A percentile compares a stretch with the other conserved stretches of the same genome.
Conservation (phyloP, 768 basidiomycete genomes). For the Pisolithus marmoratus region DNA sequence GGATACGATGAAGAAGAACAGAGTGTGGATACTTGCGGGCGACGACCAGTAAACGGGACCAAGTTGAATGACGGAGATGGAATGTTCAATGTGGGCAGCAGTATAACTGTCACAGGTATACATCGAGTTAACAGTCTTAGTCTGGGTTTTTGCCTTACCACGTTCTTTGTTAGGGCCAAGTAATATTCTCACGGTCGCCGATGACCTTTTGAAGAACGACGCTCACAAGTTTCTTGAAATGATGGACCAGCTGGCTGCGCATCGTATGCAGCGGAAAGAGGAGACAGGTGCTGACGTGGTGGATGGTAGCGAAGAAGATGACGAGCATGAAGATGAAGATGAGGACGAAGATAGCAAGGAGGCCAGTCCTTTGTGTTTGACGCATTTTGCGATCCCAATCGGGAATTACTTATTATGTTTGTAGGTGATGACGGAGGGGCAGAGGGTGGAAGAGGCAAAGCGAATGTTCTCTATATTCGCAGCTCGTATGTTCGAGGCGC, state of each 20-base stretch:
- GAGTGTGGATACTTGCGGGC: slow-evolving; percentile 29
- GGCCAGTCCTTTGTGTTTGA: slow-evolving; percentile 24
- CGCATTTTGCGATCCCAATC: background rate
- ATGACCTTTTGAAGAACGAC: slow-evolving; percentile 97
- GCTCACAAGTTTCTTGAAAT: slow-evolving; percentile 99
- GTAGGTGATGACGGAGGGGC: slow-evolving; percentile 88
- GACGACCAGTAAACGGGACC: slow-evolving; percentile 37
- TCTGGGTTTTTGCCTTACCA: slow-evolving; percentile 1
- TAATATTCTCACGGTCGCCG: slow-evolving; percentile 96
- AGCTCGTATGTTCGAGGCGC: slow-evolving; percentile 98
- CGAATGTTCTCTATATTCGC: slow-evolving; percentile 99
- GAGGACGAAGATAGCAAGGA: slow-evolving; percentile 59
- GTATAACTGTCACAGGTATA: slow-evolving; percentile 76
- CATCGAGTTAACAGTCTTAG: slow-evolving; percentile 11
- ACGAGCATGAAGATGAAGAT: slow-evolving; percentile 54
- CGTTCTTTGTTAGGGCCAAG: slow-evolving; percentile 55
- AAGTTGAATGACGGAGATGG: slow-evolving; percentile 54
- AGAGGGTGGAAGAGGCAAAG: slow-evolving; percentile 99
- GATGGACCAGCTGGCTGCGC: slow-evolving; percentile 99
- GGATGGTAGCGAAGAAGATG: slow-evolving; percentile 56
- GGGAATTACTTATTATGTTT: slow-evolving; percentile 9
- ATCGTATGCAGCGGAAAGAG: slow-evolving; percentile 89
- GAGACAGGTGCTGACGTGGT: slow-evolving; percentile 56
- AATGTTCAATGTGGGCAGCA: slow-evolving; percentile 74
- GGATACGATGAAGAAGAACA: slow-evolving; percentile 50